Percentiles rank a stretch among this genome's conserved stretches.
phyloP scores from a whole-genome alignment of 257 asterid genomes.

The Solanum rostratum region DNA sequence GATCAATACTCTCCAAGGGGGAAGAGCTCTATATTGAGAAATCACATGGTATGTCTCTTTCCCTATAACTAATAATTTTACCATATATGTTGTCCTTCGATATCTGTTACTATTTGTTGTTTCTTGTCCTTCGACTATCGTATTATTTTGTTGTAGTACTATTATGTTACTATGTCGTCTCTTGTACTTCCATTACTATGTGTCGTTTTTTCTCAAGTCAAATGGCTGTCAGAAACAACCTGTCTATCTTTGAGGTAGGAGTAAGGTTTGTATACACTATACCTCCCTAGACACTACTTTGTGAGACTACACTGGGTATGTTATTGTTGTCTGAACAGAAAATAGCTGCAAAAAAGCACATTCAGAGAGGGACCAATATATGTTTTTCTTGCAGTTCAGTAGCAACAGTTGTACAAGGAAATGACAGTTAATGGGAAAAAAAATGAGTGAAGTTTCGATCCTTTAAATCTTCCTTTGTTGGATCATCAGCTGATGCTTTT shows the following conservation, averaged over 20 bases:
- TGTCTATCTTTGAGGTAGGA: neutral
- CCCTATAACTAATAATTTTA: neutral
- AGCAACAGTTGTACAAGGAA: neutral
- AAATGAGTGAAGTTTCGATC: neutral
- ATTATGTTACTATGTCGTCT: neutral
- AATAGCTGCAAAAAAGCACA: neutral
- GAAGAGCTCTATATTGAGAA: conserved; percentile 49
- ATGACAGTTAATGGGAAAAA: neutral
- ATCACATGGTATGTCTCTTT: conserved; percentile 43
- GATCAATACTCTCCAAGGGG: conserved; percentile 60
- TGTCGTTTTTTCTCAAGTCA: neutral
- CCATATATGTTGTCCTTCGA: neutral
- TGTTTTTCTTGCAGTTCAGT: neutral
- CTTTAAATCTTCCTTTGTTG: neutral
- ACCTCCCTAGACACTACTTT: neutral
- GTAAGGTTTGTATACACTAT: neutral
- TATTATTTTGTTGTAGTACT: too few species aligned
- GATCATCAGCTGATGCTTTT: neutral
- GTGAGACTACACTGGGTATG: neutral
- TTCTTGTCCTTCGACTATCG: neutral
- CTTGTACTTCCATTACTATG: neutral
- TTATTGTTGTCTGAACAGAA: neutral
- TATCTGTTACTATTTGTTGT: neutral
- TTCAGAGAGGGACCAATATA: neutral
- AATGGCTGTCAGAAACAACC: neutral